Conservation (phyloP, 2,329 filamentous ascomycete genomes). For the Penicillium rolfsii region DNA sequence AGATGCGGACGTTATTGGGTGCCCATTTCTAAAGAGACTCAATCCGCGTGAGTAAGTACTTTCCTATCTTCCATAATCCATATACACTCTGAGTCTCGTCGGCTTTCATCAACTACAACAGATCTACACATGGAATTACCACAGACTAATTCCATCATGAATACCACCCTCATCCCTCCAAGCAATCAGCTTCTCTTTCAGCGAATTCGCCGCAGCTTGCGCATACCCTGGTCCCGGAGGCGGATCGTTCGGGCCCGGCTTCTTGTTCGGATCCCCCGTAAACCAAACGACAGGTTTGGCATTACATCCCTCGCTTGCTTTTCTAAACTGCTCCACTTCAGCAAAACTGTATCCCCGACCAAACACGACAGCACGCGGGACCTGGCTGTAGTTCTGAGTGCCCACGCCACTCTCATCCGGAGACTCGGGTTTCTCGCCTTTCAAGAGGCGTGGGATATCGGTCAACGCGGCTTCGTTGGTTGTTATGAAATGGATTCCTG, state of each 20-base stretch:
- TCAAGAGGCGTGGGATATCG: slow-evolving; percentile 30
- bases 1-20: too few species aligned
- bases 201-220: slow-evolving; percentile 18
- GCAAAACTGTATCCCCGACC: slow-evolving; percentile 29
- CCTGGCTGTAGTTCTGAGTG: slow-evolving; percentile 30
- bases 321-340: slow-evolving; percentile 22
- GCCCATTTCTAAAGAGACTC: neutral
- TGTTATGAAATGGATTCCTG: slow-evolving; percentile 33
- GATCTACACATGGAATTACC: neutral
- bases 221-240: slow-evolving; percentile 25
- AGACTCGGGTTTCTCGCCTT: slow-evolving; percentile 28
- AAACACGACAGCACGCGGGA: slow-evolving; percentile 33
- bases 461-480: slow-evolving; percentile 20
- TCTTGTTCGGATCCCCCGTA: slow-evolving; percentile 19
- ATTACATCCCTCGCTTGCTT: slow-evolving; percentile 9
- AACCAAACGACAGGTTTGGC: slow-evolving; percentile 20
- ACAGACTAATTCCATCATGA: slow-evolving; percentile 24
- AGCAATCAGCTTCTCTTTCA: slow-evolving; percentile 20
- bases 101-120: neutral
- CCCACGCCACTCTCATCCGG: slow-evolving; percentile 29
- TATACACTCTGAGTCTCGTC: neutral
- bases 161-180: slow-evolving; percentile 26
- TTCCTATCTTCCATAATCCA: neutral
- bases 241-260: slow-evolving; percentile 10
- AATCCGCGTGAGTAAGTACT: neutral